Evolutionary conservation across 805 yeast species (phyloP), one percentile per base, ranked within the genome.

Genomic region (Schwanniomyces polymorphus): DNA sequence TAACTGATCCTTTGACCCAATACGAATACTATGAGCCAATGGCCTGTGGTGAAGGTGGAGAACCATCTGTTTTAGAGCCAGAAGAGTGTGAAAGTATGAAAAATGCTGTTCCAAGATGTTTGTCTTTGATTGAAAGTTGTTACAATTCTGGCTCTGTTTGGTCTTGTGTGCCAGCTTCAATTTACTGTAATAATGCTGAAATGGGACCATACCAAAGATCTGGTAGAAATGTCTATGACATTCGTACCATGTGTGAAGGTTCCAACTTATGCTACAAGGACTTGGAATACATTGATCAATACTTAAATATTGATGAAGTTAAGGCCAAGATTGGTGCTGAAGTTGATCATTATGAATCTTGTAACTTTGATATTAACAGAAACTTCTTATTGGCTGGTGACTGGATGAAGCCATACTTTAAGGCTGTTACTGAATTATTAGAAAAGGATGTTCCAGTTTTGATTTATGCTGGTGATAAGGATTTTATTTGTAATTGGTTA

Each of bases 401-500:
- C 71, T 87, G 92, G 86, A 83, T 87, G 85, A 85, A 85, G 67
- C 97, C 97, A 23, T 90, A 84, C 63, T 66, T 65, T 59, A 67
- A 62, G 61, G 63, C 64, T 35, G 89, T 92, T 34, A 75, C 84
- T 21, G 80, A 80, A 40, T 70, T 91, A 51, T 76, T 90, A 57
- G 85, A 88, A 58, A 66, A 76, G 48, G 85, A 80, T 23, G 61
- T 89, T 41, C 96, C 97, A 16, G 91, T 90, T 4, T 78, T 91
- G 59, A 80, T 89, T 51, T 91, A 90, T 58, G 97, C 97, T n/a
- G 97, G 97, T 61, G 96, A 90, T 65, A 88, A 90, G 68, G 97
- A 90, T 67, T 90, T 79, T 67, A 89, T 90, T 61, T 90, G 97
- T 70, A 90, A 90, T 73, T 90, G 97, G 94, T 75, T 90, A 54